Evolutionary conservation across 2,329 filamentous ascomycete genomes (phyloP).

Genomic region (Xylariaceae sp.): DNA sequence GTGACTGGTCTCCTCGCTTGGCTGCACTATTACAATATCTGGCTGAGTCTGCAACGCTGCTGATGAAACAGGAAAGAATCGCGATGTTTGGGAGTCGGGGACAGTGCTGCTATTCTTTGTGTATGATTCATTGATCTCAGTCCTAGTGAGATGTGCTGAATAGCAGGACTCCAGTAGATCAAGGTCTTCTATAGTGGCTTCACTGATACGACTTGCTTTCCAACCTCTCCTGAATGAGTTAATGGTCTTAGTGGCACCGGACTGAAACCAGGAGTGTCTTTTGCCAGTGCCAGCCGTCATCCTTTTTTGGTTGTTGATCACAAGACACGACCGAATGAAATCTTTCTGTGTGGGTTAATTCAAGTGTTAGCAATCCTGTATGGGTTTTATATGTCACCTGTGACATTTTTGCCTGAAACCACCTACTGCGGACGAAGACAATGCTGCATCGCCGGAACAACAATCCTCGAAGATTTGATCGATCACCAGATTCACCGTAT

Average conservation of each 20-base stretch:
- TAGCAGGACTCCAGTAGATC: conserved; percentile 5
- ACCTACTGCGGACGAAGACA: conserved; percentile 7
- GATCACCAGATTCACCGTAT: conserved; percentile 18
- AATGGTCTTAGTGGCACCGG: not conserved
- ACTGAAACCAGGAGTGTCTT: conserved; percentile 35
- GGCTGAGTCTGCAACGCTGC: not conserved
- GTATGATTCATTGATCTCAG: no score
- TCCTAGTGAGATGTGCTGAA: not conserved
- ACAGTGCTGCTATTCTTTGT: not conserved
- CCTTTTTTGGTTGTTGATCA: conserved; percentile 27
- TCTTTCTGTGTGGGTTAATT: conserved; percentile 14
- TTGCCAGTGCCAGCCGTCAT: conserved; percentile 32
- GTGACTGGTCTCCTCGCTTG: not conserved
- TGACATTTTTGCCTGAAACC: no score
- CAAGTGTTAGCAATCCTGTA: no score
- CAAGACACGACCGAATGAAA: conserved; percentile 35
- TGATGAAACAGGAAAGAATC: not conserved
- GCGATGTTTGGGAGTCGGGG: not conserved
- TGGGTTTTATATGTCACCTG: no score
- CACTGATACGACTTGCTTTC: conserved; percentile 15
- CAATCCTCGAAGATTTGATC: conserved; percentile 3
- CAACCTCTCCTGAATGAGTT: conserved; percentile 13
- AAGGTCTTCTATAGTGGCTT: conserved; percentile 23
- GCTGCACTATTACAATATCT: not conserved
- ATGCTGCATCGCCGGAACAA: not conserved